Evolutionary conservation across 1,139 yeast species (phyloP).

Genomic region (Taiozyma sp.): DNA sequence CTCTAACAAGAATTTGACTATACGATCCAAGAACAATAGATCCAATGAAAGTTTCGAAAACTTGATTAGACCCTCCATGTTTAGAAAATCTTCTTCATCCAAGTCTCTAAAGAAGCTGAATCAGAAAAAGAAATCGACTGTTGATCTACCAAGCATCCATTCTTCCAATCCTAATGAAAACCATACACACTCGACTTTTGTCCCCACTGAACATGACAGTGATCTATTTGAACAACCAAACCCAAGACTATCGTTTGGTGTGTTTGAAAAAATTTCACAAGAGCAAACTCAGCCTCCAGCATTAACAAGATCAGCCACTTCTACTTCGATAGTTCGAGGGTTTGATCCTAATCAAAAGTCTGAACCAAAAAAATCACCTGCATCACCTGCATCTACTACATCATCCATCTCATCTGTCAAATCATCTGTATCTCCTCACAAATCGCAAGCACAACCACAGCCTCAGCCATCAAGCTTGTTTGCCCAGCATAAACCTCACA

Average conservation of each 20-base stretch:
- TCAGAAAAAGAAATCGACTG: slow-evolving; percentile 9
- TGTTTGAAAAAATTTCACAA: slow-evolving; percentile 9
- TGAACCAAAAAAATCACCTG: slow-evolving; percentile 13
- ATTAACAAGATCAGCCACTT: slow-evolving; percentile 26
- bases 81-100: slow-evolving; percentile 21
- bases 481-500: not conserved
- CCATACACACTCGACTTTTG: not conserved
- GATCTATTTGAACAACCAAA: slow-evolving; percentile 25
- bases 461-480: not conserved
- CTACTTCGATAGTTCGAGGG: slow-evolving; percentile 41
- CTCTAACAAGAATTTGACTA: slow-evolving; percentile 12
- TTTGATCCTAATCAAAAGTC: slow-evolving; percentile 38
- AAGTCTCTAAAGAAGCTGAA: slow-evolving; percentile 18
- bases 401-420: slow-evolving; percentile 1
- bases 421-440: slow-evolving; percentile 2
- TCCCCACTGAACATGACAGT: slow-evolving; percentile 13
- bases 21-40: slow-evolving; percentile 9
- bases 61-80: slow-evolving; percentile 13
- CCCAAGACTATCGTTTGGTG: slow-evolving; percentile 25
- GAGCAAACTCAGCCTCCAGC: slow-evolving; percentile 5
- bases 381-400: slow-evolving; percentile 1
- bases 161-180: not conserved
- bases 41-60: slow-evolving; percentile 6
- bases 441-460: not conserved
- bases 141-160: slow-evolving; percentile 9